These are phyloP conservation scores for Globisporangium polare DNA, from an alignment of 352 stramenopile species.

Conservation along the genomic window DNA sequence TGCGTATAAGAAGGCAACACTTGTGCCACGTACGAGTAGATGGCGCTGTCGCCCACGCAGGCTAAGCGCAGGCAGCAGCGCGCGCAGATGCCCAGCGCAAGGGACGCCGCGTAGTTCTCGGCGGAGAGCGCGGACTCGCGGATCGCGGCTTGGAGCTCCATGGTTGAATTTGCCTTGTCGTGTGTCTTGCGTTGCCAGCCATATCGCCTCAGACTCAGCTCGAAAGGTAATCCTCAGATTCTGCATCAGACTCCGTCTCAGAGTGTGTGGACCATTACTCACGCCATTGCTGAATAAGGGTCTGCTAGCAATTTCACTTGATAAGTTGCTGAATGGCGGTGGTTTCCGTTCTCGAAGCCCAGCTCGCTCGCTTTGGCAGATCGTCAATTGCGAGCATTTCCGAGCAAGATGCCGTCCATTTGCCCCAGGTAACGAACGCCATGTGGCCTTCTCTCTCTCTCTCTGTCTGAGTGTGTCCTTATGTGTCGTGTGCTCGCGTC, in stretches of 20 bases:
- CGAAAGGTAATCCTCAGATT: background rate
- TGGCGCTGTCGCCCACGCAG: constrained; percentile 29
- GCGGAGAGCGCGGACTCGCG: constrained; percentile 26
- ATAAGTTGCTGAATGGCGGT: background rate
- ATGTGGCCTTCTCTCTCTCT: too few species aligned
- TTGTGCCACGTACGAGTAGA: constrained; percentile 49
- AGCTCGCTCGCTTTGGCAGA: background rate
- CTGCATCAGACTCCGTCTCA: background rate
- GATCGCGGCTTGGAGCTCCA: constrained; percentile 21
- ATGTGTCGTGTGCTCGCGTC: constrained; percentile 5
- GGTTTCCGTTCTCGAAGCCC: background rate
- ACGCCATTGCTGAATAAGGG: background rate
- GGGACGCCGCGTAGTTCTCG: constrained; percentile 20
- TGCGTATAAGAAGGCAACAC: background rate
- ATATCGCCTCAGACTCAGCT: too few species aligned
- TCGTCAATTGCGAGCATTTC: constrained; percentile 2
- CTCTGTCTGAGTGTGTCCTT: constrained; percentile 2
- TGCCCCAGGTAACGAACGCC: constrained; percentile 44
- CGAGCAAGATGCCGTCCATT: constrained; percentile 52
- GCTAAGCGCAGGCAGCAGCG: constrained; percentile 70
- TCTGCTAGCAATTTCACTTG: background rate
- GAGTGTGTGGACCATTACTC: background rate
- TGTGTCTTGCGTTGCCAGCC: background rate
- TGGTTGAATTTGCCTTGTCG: background rate
- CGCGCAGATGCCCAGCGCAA: constrained; percentile 40